phyloP scores from a whole-genome alignment of 2,329 filamentous ascomycete genomes.

The Pseudogymnoascus pannorum region DNA sequence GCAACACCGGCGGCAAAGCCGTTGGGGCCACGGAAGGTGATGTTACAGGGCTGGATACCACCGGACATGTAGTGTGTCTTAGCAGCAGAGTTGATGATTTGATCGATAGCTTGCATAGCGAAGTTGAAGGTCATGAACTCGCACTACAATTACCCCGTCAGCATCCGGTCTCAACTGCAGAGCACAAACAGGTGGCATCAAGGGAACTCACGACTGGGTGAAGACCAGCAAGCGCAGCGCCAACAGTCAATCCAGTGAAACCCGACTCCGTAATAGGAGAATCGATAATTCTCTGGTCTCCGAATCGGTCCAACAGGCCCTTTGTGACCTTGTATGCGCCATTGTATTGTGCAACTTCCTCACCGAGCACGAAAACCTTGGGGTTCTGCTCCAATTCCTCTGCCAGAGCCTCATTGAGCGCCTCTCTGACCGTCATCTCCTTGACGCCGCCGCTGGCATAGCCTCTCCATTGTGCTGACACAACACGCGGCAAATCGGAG shows the following conservation, averaged over 20 bases:
- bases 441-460: slow-evolving; percentile 52
- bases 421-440: slow-evolving; percentile 95
- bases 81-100: slow-evolving; percentile 97
- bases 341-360: slow-evolving; percentile 99
- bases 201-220: slow-evolving; percentile 75
- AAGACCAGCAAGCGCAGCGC: slow-evolving; percentile 88
- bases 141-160: slow-evolving; percentile 48
- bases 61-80: slow-evolving; percentile 99
- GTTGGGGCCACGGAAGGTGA: slow-evolving; percentile 98
- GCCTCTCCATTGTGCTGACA: slow-evolving; percentile 27
- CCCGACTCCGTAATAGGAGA: slow-evolving; percentile 97
- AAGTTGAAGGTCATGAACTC: slow-evolving; percentile 99
- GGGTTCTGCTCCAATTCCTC: slow-evolving; percentile 93
- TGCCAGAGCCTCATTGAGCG: slow-evolving; percentile 92
- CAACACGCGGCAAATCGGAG: slow-evolving; percentile 28
- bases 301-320: slow-evolving; percentile 92
- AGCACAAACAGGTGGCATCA: neutral
- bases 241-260: slow-evolving; percentile 88
- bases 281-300: slow-evolving; percentile 95
- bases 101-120: slow-evolving; percentile 99
- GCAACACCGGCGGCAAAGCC: slow-evolving; percentile 93
- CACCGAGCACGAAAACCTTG: slow-evolving; percentile 92
- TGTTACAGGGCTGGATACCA: slow-evolving; percentile 98
- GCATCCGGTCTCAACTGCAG: slow-evolving; percentile 9
- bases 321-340: slow-evolving; percentile 99